Evolutionary conservation across 129 eudicot genomes (phyloP), one percentile per base, ranked within the genome.

Genomic region (Tanacetum coccineum): DNA sequence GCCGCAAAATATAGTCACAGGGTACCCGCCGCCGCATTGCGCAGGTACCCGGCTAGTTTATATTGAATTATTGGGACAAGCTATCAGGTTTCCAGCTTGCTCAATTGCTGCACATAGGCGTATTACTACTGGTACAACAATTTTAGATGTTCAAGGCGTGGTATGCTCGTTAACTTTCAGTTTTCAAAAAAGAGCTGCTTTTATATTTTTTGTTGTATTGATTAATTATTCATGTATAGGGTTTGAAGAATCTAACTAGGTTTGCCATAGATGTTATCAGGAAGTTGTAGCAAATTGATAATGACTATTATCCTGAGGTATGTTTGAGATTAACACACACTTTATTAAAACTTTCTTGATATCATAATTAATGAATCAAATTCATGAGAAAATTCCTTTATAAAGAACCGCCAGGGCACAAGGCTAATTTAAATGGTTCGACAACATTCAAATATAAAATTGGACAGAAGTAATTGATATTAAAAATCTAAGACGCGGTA

Each of bases 61-160:
- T 74, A 81, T 84, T 25, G 90, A 84, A 70, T 63, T 77, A 8
- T 48, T 78, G 17, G 90, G 90, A 30, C 70, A 71, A 80, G 72
- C 78, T 46, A 62, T 81, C 20, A 84, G 82, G 76, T 84, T 77
- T 66, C 89, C 86, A 5, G 85, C 89, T 32, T 84, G 89, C 46
- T 74, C 86, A 13, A 62, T 81, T 64, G 77, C 77, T 65, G 81
- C 86, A 67, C 58, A 48, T 48, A 75, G 51, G 57, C 77, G 68
- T 50, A 71, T 81, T 54, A 78, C 74, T 68, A 63, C 78, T 60
- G 80, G 83, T 53, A 84, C 86, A 20, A 81, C 85, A 42, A 85
- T 85, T 70, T 70, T 85, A 72, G 87, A 85, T 19, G 91, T 85
- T 36, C 80, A 79, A 55, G 91, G 87, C 57, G 74, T 85, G 87